phyloP scores from a whole-genome alignment of 768 basidiomycete species.

The Mycena galericulata region DNA sequence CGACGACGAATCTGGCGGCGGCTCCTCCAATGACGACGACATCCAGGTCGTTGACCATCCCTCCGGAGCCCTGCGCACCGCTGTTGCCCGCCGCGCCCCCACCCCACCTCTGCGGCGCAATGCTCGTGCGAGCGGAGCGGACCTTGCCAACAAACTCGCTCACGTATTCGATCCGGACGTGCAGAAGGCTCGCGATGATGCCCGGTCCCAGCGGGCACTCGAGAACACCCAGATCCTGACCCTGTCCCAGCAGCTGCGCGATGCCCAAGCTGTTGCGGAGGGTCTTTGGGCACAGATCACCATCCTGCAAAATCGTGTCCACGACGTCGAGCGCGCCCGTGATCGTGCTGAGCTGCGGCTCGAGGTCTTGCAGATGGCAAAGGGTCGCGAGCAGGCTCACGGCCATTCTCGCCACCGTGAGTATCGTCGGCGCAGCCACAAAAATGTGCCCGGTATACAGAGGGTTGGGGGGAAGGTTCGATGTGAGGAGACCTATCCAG shows the following conservation, averaged over 20 bases:
- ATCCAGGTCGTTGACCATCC: no score
- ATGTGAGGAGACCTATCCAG: conserved; percentile 13
- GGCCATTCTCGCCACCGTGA: conserved; percentile 10
- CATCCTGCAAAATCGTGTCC: conserved; percentile 16
- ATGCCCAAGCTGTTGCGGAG: conserved; percentile 16
- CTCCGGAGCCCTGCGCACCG: no score
- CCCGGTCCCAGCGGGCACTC: conserved; percentile 10
- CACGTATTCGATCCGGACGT: background rate
- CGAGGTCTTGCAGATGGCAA: conserved; percentile 7
- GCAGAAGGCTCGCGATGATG: conserved; percentile 3
- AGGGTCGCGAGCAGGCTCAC: background rate
- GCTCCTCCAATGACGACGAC: background rate
- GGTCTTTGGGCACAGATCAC: conserved; percentile 26
- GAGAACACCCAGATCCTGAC: conserved; percentile 12
- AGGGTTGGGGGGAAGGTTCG: conserved; percentile 13
- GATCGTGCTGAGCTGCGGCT: conserved; percentile 33
- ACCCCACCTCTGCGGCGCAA: conserved; percentile 7
- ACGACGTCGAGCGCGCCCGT: conserved; percentile 21
- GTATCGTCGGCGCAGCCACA: conserved; percentile 14
- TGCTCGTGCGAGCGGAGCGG: background rate
- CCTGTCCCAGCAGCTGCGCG: conserved; percentile 18
- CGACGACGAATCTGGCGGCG: background rate
- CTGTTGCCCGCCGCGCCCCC: no score
- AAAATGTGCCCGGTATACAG: conserved; percentile 1
- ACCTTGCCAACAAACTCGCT: conserved; percentile 6